Evolutionary conservation across 805 yeast species (phyloP).

Genomic region (Metschnikowia gruessii): DNA sequence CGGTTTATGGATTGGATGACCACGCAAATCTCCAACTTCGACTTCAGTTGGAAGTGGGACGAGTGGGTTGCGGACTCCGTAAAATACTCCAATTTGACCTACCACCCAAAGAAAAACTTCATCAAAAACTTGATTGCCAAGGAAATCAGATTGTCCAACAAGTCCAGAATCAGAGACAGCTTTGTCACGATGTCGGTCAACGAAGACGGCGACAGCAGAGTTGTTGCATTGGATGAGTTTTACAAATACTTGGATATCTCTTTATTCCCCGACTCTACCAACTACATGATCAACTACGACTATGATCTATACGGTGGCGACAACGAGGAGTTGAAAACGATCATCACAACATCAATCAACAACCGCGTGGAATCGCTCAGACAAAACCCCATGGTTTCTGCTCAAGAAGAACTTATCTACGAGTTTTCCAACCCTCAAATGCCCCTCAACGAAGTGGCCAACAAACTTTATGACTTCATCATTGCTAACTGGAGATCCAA

Average conservation of each 20-base stretch:
- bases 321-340: conserved; percentile 25
- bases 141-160: conserved; percentile 80
- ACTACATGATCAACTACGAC: conserved; percentile 35
- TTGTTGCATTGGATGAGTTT: conserved; percentile 34
- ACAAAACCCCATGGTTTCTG: conserved; percentile 23
- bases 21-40: conserved; percentile 88
- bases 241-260: conserved; percentile 39
- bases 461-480: conserved; percentile 40
- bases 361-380: conserved; percentile 25
- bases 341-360: conserved; percentile 25
- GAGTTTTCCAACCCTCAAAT: conserved; percentile 35
- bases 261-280: conserved; percentile 28
- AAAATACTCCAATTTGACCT: conserved; percentile 42
- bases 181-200: conserved; percentile 40
- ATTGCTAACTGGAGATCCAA: conserved; percentile 41
- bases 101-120: conserved; percentile 72
- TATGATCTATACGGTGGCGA: conserved; percentile 32
- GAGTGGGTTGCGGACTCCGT: conserved; percentile 76
- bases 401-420: conserved; percentile 40
- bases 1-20: conserved; percentile 88
- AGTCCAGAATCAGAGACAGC: conserved; percentile 65
- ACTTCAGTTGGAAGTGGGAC: conserved; percentile 96
- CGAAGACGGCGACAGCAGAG: conserved; percentile 20
- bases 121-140: conserved; percentile 77
- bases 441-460: conserved; percentile 37